Evolutionary conservation across 1,284 basidiomycete genomes (phyloP), one percentile per base, ranked within the genome.

Genomic region (Ceraceosorus bombacis): DNA sequence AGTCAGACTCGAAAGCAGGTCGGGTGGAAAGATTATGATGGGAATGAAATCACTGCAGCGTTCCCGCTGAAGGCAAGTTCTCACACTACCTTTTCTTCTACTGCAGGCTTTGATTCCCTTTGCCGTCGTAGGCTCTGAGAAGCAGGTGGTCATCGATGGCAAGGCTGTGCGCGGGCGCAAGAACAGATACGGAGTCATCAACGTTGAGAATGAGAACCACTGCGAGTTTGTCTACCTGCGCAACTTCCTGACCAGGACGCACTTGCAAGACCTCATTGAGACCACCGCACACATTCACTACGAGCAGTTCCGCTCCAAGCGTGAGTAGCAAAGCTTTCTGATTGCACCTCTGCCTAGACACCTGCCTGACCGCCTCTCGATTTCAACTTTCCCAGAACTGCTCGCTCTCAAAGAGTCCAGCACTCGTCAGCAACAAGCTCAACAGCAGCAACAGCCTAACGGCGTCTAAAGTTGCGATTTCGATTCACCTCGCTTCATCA

Each of bases 261-360:
- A 98, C 80, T 81, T 98, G 73, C 95, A 98, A 80, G 95, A 98
- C 78, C 81, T 98, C 72, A 97, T 98, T 78, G 94, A 98, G 83
- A 96, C 94, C 58, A 98, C 94, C 2, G 90, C 93, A 6, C 89
- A 94, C 80, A 95, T 95, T 78, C 95, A 98, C 81, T 98, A 98
- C 80, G 95, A 98, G 83, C 92, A 93, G 6, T 98, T 98, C 88
- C 86, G 94, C 69, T 93, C 89, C 73, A 97, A 96, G 82, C 46
- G 53, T 17, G 38, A 40, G 43, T 46, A 10, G 2, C 10, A 10
- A 10, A 15, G 10, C 43, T 10, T 15, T 46, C 10, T 15, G 9
- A 10, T 10, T 4, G 10, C 43, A 10, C 10, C 43, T 10, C 43
- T 46, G 43, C 43, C 43, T 27, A 3, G 27, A 27, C 27, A 27